A percentile compares a stretch with the other conserved stretches of the same genome.
phyloP scores from a whole-genome alignment of 2,329 filamentous ascomycete species.

The Penicillium sclerotiorum region DNA sequence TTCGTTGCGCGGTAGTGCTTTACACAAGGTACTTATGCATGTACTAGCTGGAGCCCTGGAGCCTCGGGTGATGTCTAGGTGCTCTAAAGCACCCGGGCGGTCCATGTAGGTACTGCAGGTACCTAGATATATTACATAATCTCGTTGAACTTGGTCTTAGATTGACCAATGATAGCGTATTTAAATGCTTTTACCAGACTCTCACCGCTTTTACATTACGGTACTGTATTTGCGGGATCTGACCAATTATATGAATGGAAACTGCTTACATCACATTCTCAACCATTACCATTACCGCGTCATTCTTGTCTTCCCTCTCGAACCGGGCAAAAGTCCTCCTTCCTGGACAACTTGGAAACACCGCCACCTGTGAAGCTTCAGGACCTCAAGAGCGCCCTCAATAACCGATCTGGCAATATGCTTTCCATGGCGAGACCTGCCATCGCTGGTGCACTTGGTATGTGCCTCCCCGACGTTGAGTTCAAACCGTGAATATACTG shows the following conservation, averaged over 20 bases:
- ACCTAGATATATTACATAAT: no score
- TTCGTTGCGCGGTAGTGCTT: no score
- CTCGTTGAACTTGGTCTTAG: not conserved
- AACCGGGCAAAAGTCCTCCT: slow-evolving; percentile 26
- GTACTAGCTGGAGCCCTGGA: no score
- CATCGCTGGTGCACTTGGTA: slow-evolving; percentile 33
- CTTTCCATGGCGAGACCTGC: slow-evolving; percentile 30
- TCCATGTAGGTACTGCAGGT: not conserved
- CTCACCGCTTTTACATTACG: slow-evolving; percentile 26
- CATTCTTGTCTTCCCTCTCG: slow-evolving; percentile 17
- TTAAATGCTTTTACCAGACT: slow-evolving; percentile 22
- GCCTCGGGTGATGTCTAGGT: no score
- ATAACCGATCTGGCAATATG: slow-evolving; percentile 22
- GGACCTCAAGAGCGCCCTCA: slow-evolving; percentile 3
- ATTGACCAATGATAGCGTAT: slow-evolving; percentile 16
- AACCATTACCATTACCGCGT: slow-evolving; percentile 17
- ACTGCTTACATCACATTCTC: slow-evolving; percentile 18
- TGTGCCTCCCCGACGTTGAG: no score
- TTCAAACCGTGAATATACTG: no score
- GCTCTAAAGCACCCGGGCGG: no score
- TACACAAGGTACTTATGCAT: no score
- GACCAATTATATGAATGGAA: slow-evolving; percentile 7
- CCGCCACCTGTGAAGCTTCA: slow-evolving; percentile 22
- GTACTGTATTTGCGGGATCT: not conserved
- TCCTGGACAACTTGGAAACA: slow-evolving; percentile 12